Evolutionary conservation across 2,329 filamentous ascomycete species (phyloP), one percentile per base, ranked within the genome.

Genomic region (Alternaria atra): DNA sequence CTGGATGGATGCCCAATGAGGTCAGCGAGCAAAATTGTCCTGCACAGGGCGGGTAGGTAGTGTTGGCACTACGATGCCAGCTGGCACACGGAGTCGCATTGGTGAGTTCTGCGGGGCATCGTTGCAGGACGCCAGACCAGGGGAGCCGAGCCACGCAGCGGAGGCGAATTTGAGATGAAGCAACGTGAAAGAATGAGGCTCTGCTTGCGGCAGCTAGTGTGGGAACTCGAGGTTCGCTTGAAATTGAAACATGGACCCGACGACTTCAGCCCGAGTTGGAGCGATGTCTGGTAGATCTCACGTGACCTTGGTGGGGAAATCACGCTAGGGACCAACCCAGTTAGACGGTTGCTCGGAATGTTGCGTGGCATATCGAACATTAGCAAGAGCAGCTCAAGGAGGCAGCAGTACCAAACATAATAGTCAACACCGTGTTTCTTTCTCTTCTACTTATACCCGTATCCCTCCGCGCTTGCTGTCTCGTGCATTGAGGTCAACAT

Each of bases 361-460:
- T 65, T 71, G 67, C 68, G 68, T 70, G 72, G 70, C 75, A 77
- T 70, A 72, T 76, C 73, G 71, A 75, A 76, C 72, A 75, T 74
- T 73, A 70, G 71, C 68, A 68, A 70, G 65, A 68, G 68, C 68
- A 75, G 67, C 69, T 69, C 63, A 63, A 58, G 67, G 66, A 71
- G 68, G 66, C 70, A 71, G 69, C 73, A 72, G 57, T 60, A 68
- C 58, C 61, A 60, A 55, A 51, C 47, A 56, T 57, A 51, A 60
- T 64, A 54, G 62, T 42, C 69, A 56, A 66, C 71, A 63, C 61
- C 60, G 63, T 68, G 58, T 68, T 64, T 65, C 55, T 60, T 68
- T 64, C 60, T 57, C 58, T 46, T 47, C 46, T 39, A 25, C 58
- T 32, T 58, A 58, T 59, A 55, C 66, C 60, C 58, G 25, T 52